Evolutionary conservation across 352 stramenopile genomes (phyloP), one percentile per base, ranked within the genome.

Genomic region (Blastocystis sp.): DNA sequence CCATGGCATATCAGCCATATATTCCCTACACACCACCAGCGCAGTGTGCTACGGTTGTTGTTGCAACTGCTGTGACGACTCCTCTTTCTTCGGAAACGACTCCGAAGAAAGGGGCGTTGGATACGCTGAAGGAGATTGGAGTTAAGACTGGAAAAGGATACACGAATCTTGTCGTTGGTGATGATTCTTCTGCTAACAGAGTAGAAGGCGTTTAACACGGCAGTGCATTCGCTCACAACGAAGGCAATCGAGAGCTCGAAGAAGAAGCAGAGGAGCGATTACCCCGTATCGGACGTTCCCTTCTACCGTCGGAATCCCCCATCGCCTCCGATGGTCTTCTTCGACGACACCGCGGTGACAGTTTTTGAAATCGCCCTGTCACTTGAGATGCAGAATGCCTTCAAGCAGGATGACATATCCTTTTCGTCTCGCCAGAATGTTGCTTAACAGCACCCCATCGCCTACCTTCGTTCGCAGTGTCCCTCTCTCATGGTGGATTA

Each of bases 361-460:
- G 4, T 81, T 1, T 81, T 81, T 40, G 69, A 81, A 32, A 44
- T 81, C 7, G 69, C 69, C 9, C 4, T 81, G 3, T 63, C 40
- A n/a, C 40, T 81, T 2, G 46, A 81, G 48, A 64, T 81, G 32
- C 69, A 81, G 48, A 81, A 81, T 51, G 69, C 69, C 9, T 81
- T 81, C 27, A 81, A 81, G 27, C 46, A 81, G 69, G 63, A n/a
- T 8, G 69, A 81, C 46, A 81, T 81, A 81, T 81, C 69, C 69
- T 64, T 9, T 64, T 16, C 0, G 29, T 3, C 18, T 0, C 9
- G 4, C 18, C 0, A 1, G 14, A 36, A 29, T 1, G 9, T 4
- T 81, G 44, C 69, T 81, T 81, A 14, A 81, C 34, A 38, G 16
- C 69, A 81, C 46, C 69, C 69, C 21, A 42, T 24, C 9, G 18